These are phyloP conservation scores for Calonectria henricotiae DNA, from an alignment of 2,329 filamentous ascomycete species.

Conservation along the genomic window DNA sequence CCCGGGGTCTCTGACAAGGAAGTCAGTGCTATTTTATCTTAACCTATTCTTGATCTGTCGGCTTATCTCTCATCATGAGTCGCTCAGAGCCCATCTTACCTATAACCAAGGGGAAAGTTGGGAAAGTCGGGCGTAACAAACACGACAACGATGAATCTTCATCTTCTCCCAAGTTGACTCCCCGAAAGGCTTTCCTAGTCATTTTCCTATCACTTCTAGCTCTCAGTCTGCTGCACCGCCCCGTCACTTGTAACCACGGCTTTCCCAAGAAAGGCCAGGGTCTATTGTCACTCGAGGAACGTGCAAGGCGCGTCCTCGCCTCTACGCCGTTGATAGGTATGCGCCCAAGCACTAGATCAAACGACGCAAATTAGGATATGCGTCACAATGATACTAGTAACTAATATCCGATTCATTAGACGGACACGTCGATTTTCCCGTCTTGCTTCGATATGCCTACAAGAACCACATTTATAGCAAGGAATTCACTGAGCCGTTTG, in stretches of 20 bases:
- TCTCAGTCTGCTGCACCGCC: slow-evolving; percentile 51
- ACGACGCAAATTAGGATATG: background rate
- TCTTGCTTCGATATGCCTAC: slow-evolving; percentile 77
- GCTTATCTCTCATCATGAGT: slow-evolving; percentile 41
- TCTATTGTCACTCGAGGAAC: slow-evolving; percentile 60
- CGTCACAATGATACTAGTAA: too few relatives aligned
- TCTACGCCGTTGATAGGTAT: slow-evolving; percentile 68
- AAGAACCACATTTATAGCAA: slow-evolving; percentile 84
- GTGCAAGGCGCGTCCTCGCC: slow-evolving; percentile 65
- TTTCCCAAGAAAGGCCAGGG: slow-evolving; percentile 50
- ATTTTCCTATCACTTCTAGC: slow-evolving; percentile 51
- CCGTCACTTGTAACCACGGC: slow-evolving; percentile 49
- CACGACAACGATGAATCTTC: slow-evolving; percentile 43
- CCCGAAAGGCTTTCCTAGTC: slow-evolving; percentile 47
- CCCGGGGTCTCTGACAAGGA: background rate
- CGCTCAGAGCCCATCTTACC: slow-evolving; percentile 47
- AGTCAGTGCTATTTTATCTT: background rate
- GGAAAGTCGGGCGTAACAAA: slow-evolving; percentile 19
- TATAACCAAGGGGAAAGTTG: slow-evolving; percentile 34
- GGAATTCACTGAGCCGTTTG: slow-evolving; percentile 83
- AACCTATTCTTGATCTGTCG: background rate
- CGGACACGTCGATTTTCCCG: slow-evolving; percentile 91
- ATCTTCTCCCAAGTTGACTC: slow-evolving; percentile 49
- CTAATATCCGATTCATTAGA: slow-evolving; percentile 67
- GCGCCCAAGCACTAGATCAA: too few relatives aligned